These are phyloP conservation scores for Exophiala lecanii-corni DNA, from an alignment of 2,329 filamentous ascomycete genomes.

Conservation along the genomic window DNA sequence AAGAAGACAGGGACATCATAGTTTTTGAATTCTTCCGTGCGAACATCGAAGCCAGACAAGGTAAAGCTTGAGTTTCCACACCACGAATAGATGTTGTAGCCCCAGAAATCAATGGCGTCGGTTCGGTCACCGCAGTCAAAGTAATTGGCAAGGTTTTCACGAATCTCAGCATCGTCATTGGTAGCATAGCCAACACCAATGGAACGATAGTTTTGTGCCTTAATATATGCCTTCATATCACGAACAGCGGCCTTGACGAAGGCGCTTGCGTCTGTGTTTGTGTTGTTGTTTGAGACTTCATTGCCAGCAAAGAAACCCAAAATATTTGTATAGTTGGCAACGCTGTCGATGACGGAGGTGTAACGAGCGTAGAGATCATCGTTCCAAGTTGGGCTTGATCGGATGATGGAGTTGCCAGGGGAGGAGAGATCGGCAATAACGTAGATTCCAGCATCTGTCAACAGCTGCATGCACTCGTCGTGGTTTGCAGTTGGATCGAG, in stretches of 20 bases:
- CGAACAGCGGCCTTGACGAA: constrained; percentile 97
- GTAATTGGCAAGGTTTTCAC: constrained; percentile 78
- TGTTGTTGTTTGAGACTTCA: constrained; percentile 84
- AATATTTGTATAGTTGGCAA: constrained; percentile 81
- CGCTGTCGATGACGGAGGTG: constrained; percentile 72
- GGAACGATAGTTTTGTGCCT: constrained; percentile 66
- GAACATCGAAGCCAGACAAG: constrained; percentile 72
- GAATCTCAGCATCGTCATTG: constrained; percentile 83
- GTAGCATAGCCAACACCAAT: constrained; percentile 94
- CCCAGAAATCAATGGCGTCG: constrained; percentile 88
- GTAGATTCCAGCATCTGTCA: constrained; percentile 86
- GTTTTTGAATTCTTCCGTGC: constrained; percentile 78
- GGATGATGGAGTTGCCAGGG: constrained; percentile 78
- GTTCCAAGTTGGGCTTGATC: constrained; percentile 73
- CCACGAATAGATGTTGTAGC: constrained; percentile 99
- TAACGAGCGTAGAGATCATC: constrained; percentile 74
- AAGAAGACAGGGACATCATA: constrained; percentile 97
- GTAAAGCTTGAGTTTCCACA: constrained; percentile 78
- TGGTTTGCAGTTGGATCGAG: constrained; percentile 78
- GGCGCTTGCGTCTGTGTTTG: constrained; percentile 85
- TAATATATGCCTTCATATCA: constrained; percentile 93
- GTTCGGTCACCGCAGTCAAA: constrained; percentile 79
- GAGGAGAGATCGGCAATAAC: constrained; percentile 86
- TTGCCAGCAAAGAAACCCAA: constrained; percentile 99
- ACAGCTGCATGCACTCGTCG: constrained; percentile 73